These are phyloP conservation scores for Lanmaoa pseudosensibilis DNA, from an alignment of 768 basidiomycete genomes.

Conservation along the genomic window DNA sequence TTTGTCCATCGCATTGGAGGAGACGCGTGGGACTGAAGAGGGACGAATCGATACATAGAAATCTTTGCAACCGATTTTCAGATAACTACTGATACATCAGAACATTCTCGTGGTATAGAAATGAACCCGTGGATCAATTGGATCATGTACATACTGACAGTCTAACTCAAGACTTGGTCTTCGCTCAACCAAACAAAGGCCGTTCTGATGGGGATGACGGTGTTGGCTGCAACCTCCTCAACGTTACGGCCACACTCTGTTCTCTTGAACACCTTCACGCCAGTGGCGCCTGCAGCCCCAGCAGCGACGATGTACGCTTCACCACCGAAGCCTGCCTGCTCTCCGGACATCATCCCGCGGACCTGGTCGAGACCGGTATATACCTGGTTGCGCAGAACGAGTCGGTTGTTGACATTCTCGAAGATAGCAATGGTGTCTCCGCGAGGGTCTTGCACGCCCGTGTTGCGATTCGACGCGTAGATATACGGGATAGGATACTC, in stretches of 20 bases:
- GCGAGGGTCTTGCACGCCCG: constrained; percentile 47
- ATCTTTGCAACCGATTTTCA: constrained; percentile 7
- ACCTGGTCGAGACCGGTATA: constrained; percentile 65
- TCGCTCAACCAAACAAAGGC: constrained; percentile 46
- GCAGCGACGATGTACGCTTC: too few species aligned
- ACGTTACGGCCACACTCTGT: constrained; percentile 57
- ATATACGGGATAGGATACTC: constrained; percentile 54
- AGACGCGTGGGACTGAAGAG: too few species aligned
- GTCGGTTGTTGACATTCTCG: constrained; percentile 38
- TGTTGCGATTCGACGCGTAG: constrained; percentile 70
- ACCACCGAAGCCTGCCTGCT: too few species aligned
- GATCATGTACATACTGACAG: background rate
- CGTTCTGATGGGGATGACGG: constrained; percentile 50
- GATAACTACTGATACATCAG: background rate
- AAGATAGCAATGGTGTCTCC: constrained; percentile 69
- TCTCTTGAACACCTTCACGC: constrained; percentile 27
- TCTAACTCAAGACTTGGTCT: background rate
- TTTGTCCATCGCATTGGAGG: too few species aligned
- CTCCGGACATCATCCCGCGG: too few species aligned
- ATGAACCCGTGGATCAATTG: background rate
- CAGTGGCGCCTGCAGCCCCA: too few species aligned
- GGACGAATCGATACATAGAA: background rate
- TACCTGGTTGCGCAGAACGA: constrained; percentile 51
- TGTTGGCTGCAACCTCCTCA: constrained; percentile 52
- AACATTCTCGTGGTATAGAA: background rate